Evolutionary conservation across 371 early-diverging fungal species (phyloP).

Genomic region (Rhizopus delemar): DNA sequence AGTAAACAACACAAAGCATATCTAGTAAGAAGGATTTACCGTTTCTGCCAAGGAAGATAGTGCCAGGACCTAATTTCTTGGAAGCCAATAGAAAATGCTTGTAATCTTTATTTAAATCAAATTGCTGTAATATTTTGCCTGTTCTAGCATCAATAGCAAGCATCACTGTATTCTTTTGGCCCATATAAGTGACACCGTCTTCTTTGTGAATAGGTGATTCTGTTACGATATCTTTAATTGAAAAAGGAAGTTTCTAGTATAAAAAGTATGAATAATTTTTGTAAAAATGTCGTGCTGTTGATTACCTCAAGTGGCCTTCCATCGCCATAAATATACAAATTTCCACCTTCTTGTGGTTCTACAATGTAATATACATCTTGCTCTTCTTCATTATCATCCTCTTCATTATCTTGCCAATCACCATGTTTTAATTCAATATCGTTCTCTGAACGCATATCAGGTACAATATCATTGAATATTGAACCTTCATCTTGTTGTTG

Average conservation of each 20-base stretch:
- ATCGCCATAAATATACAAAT: constrained; percentile 64
- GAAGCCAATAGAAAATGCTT: constrained; percentile 23
- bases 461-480: constrained; percentile 12
- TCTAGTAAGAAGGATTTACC: constrained; percentile 24
- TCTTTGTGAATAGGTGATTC: constrained; percentile 60
- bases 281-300: neutral
- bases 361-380: constrained; percentile 65
- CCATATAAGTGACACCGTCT: constrained; percentile 67
- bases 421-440: constrained; percentile 9
- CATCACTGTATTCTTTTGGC: constrained; percentile 66
- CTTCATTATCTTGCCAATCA: constrained; percentile 6
- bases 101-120: constrained; percentile 45
- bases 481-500: constrained; percentile 2
- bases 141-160: constrained; percentile 71
- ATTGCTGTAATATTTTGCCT: constrained; percentile 61
- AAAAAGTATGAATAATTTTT: neutral
- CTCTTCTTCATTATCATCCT: constrained; percentile 17
- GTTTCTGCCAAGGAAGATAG: constrained; percentile 44
- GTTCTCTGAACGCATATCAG: constrained; percentile 7
- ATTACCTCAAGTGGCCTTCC: constrained; percentile 59
- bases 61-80: constrained; percentile 28
- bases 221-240: constrained; percentile 69
- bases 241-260: constrained; percentile 67
- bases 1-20: neutral
- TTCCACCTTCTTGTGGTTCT: constrained; percentile 78